A percentile compares a stretch with the other conserved stretches of the same genome.
Evolutionary conservation across 345 rosid species (phyloP).

Genomic region (Syzygium oleosum): DNA sequence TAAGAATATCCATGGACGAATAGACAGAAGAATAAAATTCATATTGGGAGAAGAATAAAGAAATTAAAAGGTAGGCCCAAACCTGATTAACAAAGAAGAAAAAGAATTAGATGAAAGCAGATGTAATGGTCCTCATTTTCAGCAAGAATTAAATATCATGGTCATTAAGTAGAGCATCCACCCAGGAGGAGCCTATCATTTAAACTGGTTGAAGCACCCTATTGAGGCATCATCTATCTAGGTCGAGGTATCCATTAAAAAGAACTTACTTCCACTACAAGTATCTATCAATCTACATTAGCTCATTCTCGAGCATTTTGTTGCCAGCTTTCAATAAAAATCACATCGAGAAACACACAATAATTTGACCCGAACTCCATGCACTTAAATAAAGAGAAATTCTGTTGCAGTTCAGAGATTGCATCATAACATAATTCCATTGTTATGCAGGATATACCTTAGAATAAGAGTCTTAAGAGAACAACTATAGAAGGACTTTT

Average conservation of each 20-base stretch:
- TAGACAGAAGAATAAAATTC: not conserved
- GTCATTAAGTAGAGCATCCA: not conserved
- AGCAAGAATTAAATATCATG: not conserved
- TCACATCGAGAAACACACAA: not conserved
- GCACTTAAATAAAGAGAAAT: not conserved
- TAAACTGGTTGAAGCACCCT: not conserved
- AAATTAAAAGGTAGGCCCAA: not conserved
- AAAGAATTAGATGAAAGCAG: not conserved
- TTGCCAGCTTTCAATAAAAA: not conserved
- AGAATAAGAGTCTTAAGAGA: not conserved
- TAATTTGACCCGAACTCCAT: not conserved
- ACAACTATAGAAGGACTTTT: not conserved
- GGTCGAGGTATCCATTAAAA: not conserved
- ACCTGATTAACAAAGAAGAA: not conserved
- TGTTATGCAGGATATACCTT: not conserved
- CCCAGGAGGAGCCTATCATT: not conserved
- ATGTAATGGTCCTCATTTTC: not conserved
- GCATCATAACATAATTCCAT: not conserved
- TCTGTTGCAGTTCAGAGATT: not conserved
- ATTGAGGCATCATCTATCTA: not conserved
- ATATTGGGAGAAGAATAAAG: not conserved
- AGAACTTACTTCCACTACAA: not conserved
- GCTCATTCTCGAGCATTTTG: not conserved
- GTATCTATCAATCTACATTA: not conserved
- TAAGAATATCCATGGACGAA: not conserved